Evolutionary conservation across 2,329 filamentous ascomycete genomes (phyloP).

Genomic region (Nothophaeocryptopus gaeumannii): DNA sequence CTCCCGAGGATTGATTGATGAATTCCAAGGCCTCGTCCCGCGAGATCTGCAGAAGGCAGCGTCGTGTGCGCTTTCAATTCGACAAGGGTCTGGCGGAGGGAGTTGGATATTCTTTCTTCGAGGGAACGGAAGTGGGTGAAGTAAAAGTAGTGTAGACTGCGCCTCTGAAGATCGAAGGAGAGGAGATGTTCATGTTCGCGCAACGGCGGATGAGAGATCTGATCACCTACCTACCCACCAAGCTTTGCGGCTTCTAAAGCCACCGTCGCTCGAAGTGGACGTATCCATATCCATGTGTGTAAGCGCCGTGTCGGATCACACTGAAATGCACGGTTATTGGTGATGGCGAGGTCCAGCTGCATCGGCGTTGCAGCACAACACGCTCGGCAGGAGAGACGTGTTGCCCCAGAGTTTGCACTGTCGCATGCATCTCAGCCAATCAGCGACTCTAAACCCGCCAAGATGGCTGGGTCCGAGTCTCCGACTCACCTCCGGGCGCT

Average conservation of each 20-base stretch:
- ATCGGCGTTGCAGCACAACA: background rate
- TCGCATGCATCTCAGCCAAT: background rate
- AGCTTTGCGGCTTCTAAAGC: no score
- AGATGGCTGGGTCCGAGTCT: background rate
- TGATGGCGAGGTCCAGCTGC: slow-evolving; percentile 9
- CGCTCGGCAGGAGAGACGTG: background rate
- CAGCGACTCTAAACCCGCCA: background rate
- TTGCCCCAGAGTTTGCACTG: slow-evolving; percentile 3
- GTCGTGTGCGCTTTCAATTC: background rate
- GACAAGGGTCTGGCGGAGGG: background rate
- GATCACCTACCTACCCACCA: no score
- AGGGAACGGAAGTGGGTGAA: background rate
- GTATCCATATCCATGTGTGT: background rate
- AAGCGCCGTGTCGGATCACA: slow-evolving; percentile 16
- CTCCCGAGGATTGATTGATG: background rate
- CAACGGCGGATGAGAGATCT: no score
- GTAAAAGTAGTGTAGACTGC: slow-evolving; percentile 4
- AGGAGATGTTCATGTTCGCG: background rate
- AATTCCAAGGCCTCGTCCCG: slow-evolving; percentile 1
- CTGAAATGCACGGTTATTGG: slow-evolving; percentile 18
- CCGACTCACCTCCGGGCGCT: background rate
- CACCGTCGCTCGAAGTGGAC: background rate
- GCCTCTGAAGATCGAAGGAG: background rate
- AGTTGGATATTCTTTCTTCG: background rate
- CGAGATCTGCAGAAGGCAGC: background rate